phyloP scores from a whole-genome alignment of 805 yeast species.

The Candida golubevii region DNA sequence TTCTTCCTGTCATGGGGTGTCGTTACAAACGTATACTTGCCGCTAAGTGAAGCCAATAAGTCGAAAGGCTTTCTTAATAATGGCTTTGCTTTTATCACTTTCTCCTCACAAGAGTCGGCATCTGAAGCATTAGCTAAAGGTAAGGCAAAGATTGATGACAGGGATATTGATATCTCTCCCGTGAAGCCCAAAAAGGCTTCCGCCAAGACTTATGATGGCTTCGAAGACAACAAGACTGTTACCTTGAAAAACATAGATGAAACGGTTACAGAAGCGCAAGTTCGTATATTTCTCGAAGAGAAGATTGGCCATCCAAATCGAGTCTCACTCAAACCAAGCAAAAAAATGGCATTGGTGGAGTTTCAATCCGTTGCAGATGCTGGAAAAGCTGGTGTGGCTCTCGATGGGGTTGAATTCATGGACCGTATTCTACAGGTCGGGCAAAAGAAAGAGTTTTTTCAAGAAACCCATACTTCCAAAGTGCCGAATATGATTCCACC shows the following conservation, averaged over 20 bases:
- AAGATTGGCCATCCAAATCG: conserved; percentile 32
- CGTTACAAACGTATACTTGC: conserved; percentile 50
- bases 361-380: conserved; percentile 41
- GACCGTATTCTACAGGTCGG: conserved; percentile 19
- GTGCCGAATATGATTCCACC: conserved; percentile 17
- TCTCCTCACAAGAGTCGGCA: conserved; percentile 42
- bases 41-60: conserved; percentile 33
- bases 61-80: conserved; percentile 38
- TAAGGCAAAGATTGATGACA: conserved; percentile 39
- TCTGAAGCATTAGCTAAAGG: conserved; percentile 41
- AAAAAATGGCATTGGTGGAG: conserved; percentile 47
- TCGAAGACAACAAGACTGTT: conserved; percentile 18
- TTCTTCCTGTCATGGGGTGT: conserved; percentile 49
- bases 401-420: conserved; percentile 38
- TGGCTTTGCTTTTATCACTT: conserved; percentile 66
- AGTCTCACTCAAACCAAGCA: conserved; percentile 44
- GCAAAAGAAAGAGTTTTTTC: conserved; percentile 10
- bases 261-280: conserved; percentile 33
- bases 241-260: conserved; percentile 25
- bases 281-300: conserved; percentile 25
- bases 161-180: conserved; percentile 45
- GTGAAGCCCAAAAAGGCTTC: conserved; percentile 34
- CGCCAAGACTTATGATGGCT: conserved; percentile 11
- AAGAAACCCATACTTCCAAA: conserved; percentile 2
- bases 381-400: conserved; percentile 46